A percentile compares a stretch with the other conserved stretches of the same genome.
Evolutionary conservation across 2,329 filamentous ascomycete genomes (phyloP).

Genomic region (Exophiala dermatitidis): DNA sequence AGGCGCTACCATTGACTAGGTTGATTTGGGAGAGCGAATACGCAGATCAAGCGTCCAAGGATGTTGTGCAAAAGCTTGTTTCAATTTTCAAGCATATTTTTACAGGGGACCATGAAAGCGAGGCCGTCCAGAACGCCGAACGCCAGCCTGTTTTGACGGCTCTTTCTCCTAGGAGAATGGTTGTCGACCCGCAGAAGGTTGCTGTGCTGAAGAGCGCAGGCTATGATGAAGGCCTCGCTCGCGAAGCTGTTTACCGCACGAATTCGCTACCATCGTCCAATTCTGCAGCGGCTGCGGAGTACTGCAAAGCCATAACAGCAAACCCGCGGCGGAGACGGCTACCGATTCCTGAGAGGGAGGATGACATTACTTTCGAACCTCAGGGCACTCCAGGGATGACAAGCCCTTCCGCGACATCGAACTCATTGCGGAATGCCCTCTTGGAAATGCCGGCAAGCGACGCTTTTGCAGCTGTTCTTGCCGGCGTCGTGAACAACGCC

Average conservation of each 20-base stretch:
- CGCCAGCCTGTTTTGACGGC: slow-evolving; percentile 46
- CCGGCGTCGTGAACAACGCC: slow-evolving; percentile 6
- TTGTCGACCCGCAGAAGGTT: slow-evolving; percentile 44
- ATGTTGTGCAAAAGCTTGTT: slow-evolving; percentile 70
- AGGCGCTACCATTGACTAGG: slow-evolving; percentile 66
- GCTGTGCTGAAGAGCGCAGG: slow-evolving; percentile 41
- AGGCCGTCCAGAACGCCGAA: slow-evolving; percentile 56
- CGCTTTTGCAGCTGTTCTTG: slow-evolving; percentile 8
- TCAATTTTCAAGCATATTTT: slow-evolving; percentile 75
- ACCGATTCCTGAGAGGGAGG: slow-evolving; percentile 47
- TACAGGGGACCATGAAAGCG: slow-evolving; percentile 66
- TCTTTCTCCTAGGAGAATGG: slow-evolving; percentile 46
- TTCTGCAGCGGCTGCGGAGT: slow-evolving; percentile 55
- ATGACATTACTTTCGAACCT: slow-evolving; percentile 25
- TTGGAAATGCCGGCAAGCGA: slow-evolving; percentile 1
- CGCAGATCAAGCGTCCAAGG: slow-evolving; percentile 70
- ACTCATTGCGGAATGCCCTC: slow-evolving; percentile 2
- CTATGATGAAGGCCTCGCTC: slow-evolving; percentile 56
- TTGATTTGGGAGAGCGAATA: slow-evolving; percentile 74
- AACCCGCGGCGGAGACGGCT: slow-evolving; percentile 56
- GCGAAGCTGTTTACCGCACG: slow-evolving; percentile 76
- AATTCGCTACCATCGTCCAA: slow-evolving; percentile 49
- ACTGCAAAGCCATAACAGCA: slow-evolving; percentile 59
- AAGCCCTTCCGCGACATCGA: slow-evolving; percentile 8
- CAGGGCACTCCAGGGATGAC: slow-evolving; percentile 19